Evolutionary conservation across 2,329 filamentous ascomycete genomes (phyloP), one percentile per base, ranked within the genome.

Genomic region (Davidsoniella eucalypti): DNA sequence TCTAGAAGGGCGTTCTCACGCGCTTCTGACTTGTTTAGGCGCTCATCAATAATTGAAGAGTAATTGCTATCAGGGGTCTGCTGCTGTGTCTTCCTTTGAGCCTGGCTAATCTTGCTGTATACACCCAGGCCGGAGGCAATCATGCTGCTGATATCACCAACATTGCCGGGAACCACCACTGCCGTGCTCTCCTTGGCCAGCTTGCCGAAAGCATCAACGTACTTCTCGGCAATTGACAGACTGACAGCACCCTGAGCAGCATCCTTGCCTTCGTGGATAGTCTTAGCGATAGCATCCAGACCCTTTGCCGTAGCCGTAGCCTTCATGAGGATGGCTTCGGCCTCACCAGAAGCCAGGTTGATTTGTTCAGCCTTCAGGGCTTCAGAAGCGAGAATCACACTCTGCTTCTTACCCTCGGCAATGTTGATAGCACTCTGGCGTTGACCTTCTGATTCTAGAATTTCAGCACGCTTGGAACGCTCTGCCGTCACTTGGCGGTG

Each of bases 371-470:
- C 78, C 57, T 81, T 80, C 67, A 94, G 61, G 14, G 92, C 92
- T 67, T 98, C 92, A 7, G 87, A 95, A 0, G 92, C 92, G 21
- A 98, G 73, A 58, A 98, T 98, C 18, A 95, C 90, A 58, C 82
- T 87, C 72, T 96, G 92, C 71, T 98, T 98, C 66, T 82, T 80
- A 64, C 92, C 92, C 71, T 98, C 92, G 51, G 92, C 92, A 57
- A 98, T 95, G 66, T 98, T 98, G 75, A 98, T 98, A 38, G 92
- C 92, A 60, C 82, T 90, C 69, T 98, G 92, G 55, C 92, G 76
- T 68, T 98, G 92, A 67, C 92, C 92, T 63, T 98, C 92, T 0
- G 87, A 94, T 53, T 98, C 92, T 44, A 98, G 73, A 59, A 98
- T 98, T 69, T 98, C 92, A 51, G 92, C 92, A 56, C 92, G 83